Conservation (phyloP, 805 yeast genomes). For the Schwanniomyces polymorphus region DNA sequence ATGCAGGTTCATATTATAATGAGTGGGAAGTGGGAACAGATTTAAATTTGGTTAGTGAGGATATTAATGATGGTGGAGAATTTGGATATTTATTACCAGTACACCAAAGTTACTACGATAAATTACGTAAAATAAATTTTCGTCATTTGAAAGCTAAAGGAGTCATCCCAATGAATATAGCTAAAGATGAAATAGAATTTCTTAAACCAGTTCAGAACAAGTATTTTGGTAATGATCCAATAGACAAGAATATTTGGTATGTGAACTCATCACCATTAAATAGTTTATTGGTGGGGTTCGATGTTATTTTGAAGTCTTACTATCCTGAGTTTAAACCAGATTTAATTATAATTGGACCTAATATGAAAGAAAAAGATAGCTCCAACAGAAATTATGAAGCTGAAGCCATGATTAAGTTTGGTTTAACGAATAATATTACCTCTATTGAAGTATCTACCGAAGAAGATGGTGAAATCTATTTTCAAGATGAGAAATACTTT, state of each 20-base stretch:
- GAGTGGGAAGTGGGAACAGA: conserved; percentile 1
- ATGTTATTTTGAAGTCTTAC: conserved; percentile 23
- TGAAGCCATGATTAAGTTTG: conserved; percentile 15
- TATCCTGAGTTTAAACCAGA: conserved; percentile 27
- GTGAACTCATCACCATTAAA: conserved; percentile 27
- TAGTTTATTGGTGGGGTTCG: conserved; percentile 23
- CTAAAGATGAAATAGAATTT: conserved; percentile 1
- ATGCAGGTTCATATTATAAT: not conserved
- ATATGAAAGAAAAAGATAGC: conserved; percentile 21
- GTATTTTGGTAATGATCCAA: conserved; percentile 35
- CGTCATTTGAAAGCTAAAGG: conserved; percentile 13
- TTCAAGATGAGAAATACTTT: conserved; percentile 31
- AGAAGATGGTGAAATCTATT: conserved; percentile 30
- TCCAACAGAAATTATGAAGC: conserved; percentile 2
- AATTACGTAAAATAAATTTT: conserved; percentile 9
- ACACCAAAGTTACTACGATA: conserved; percentile 28
- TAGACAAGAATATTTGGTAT: conserved; percentile 31
- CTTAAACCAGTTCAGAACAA: conserved; percentile 7
- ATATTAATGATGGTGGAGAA: conserved; percentile 28
- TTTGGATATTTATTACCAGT: conserved; percentile 31
- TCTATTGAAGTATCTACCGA: conserved; percentile 22
- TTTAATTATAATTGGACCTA: conserved; percentile 35
- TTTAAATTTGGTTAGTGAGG: not conserved
- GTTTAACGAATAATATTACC: conserved; percentile 16
- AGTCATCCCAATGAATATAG: conserved; percentile 11